Evolutionary conservation across 805 yeast species (phyloP), one percentile per base, ranked within the genome.

Genomic region (Kregervanrija fluxuum): DNA sequence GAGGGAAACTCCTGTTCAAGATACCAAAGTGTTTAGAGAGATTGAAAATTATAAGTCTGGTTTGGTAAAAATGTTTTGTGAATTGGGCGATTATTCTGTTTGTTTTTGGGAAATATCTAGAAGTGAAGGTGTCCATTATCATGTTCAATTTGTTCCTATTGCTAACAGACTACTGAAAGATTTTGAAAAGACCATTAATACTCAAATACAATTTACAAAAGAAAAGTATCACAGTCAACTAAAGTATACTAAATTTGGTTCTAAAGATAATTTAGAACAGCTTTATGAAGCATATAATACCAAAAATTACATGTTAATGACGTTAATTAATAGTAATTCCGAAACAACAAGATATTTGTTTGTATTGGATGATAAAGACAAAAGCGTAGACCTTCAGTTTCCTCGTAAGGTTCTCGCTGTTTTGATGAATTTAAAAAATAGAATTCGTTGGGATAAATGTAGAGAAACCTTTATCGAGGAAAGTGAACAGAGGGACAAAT

Each of bases 401-500:
- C 95, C 95, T 1, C 70, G 97, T 59, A 73, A 88, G 54, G 89
- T 85, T 1, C 54, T 86, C 30, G 90, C 96, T 0, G 70, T 70
- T 49, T 62, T 82, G 3, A 57, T 89, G 41, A 77, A 71, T 37
- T 66, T 75, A 12, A 81, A 83, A 2, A 80, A 79, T 42, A 69
- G 89, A 49, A 61, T 75, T 0, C 79, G 78, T 46, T 89, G 96
- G 97, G 82, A 82, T 45, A 75, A 77, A 42, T 88, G 96, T 55
- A 64, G 67, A 40, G 95, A 88, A 59, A 64, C 82, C 0, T 66
- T 65, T 37, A 65, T 66, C n/a, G 76, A 78, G 51, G 96, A 90
- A 56, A 66, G 70, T 3, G 55, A 62, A 11, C 93, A 88, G 42
- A 77, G 85, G 35, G 79, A 74, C 35, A 59, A 60, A 13, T 85